phyloP scores from a whole-genome alignment of 2,329 filamentous ascomycete genomes.

The Aspergillus hiratsukae region DNA sequence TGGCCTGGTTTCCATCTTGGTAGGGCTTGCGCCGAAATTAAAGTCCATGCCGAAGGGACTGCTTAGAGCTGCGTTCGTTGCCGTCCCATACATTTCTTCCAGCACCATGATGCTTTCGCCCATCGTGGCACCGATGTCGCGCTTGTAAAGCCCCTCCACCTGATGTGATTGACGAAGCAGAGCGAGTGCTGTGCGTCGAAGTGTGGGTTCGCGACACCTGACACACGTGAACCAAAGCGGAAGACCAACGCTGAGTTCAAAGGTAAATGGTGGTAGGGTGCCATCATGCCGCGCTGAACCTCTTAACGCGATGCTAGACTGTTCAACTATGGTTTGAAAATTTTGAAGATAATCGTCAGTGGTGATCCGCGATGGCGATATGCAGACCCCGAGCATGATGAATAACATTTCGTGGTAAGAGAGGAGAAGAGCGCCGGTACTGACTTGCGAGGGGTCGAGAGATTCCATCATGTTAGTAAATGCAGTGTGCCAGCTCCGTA shows the following conservation, averaged over 20 bases:
- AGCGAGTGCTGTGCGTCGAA: constrained; percentile 25
- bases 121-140: constrained; percentile 2
- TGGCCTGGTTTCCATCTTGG: background rate
- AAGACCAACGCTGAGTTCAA: constrained; percentile 25
- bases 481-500: constrained; percentile 21
- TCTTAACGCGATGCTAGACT: constrained; percentile 19
- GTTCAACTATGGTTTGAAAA: constrained; percentile 25
- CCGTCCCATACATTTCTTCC: constrained; percentile 23
- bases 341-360: constrained; percentile 20
- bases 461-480: constrained; percentile 17
- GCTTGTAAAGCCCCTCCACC: constrained; percentile 27
- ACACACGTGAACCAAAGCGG: constrained; percentile 30
- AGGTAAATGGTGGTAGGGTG: constrained; percentile 27
- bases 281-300: constrained; percentile 18
- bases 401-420: constrained; percentile 21
- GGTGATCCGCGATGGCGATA: constrained; percentile 15
- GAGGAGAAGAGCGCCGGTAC: constrained; percentile 18
- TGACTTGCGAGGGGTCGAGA: constrained; percentile 8
- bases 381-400: constrained; percentile 19
- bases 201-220: constrained; percentile 28
- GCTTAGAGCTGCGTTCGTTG: background rate
- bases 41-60: background rate
- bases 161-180: constrained; percentile 21
- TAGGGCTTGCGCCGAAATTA: background rate
- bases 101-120: constrained; percentile 25